Evolutionary conservation across 225 moss, liverwort and hornwort species (phyloP).

Genomic region (Anthoceros angustus): DNA sequence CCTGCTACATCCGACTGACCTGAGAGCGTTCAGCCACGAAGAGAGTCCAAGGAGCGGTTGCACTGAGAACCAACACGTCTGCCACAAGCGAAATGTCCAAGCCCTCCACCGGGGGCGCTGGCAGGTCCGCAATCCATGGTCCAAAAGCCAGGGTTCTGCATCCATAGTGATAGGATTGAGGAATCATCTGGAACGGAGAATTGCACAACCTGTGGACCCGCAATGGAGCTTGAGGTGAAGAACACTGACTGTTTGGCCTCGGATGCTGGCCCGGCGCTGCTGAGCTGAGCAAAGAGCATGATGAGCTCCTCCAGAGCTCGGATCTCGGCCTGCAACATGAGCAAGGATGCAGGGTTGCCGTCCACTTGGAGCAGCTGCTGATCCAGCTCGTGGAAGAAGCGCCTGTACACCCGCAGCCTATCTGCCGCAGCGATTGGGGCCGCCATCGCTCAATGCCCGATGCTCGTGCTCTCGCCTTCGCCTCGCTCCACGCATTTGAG

Average conservation of each 20-base stretch:
- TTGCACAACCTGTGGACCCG: no score
- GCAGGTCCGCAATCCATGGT: conserved; percentile 25
- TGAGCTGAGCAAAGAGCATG: conserved; percentile 48
- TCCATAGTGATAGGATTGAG: not conserved
- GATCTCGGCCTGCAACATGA: conserved; percentile 31
- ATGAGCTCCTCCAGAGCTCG: conserved; percentile 48
- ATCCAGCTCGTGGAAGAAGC: conserved; percentile 47
- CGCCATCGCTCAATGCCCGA: not conserved
- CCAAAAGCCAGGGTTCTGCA: conserved; percentile 14
- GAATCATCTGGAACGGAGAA: no score
- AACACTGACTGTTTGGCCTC: conserved; percentile 30
- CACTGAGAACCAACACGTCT: conserved; percentile 55
- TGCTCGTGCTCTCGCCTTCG: not conserved
- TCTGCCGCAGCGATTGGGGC: conserved; percentile 18
- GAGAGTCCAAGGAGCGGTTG: conserved; percentile 51
- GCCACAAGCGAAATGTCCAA: conserved; percentile 49
- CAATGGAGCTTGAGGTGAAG: not conserved
- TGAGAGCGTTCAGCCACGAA: conserved; percentile 41
- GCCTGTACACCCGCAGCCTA: conserved; percentile 38
- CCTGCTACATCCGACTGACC: conserved; percentile 25
- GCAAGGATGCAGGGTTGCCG: conserved; percentile 19
- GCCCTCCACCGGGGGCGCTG: conserved; percentile 32
- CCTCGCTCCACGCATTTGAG: not conserved
- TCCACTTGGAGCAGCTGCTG: conserved; percentile 31
- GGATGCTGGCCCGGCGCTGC: conserved; percentile 10